Evolutionary conservation across 2,329 filamentous ascomycete genomes (phyloP).

Genomic region (Mycogone perniciosa): DNA sequence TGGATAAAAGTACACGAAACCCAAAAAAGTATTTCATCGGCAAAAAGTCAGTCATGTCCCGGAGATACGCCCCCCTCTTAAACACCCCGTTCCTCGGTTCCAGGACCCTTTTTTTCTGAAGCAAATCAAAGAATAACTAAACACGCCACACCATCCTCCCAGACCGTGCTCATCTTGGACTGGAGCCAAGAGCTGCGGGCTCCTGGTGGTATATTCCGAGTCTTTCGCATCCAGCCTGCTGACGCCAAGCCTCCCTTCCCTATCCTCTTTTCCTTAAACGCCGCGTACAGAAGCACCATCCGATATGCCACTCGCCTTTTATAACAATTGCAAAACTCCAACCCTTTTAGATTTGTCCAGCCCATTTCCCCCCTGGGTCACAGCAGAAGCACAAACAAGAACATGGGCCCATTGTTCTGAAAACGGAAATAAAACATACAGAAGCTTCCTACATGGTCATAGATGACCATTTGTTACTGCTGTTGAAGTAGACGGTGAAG

Average conservation of each 20-base stretch:
- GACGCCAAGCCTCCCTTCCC: neutral
- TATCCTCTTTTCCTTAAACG: constrained; percentile 1
- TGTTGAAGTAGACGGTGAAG: constrained; percentile 16
- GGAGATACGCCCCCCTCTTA: constrained; percentile 6
- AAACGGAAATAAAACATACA: constrained; percentile 20
- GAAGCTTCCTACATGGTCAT: constrained; percentile 19
- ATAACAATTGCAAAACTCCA: constrained; percentile 20
- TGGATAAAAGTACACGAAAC: constrained; percentile 12
- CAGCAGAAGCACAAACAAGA: constrained; percentile 13
- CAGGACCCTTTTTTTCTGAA: constrained; percentile 6
- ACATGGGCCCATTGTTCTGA: constrained; percentile 8
- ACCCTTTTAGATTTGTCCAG: constrained; percentile 23
- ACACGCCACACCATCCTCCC: neutral
- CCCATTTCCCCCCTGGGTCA: constrained; percentile 13
- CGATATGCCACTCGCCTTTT: constrained; percentile 7
- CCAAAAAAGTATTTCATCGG: constrained; percentile 2
- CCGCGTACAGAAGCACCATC: constrained; percentile 1
- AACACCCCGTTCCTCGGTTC: neutral
- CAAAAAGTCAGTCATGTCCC: constrained; percentile 5
- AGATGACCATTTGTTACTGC: constrained; percentile 23
- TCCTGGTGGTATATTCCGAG: too few relatives aligned
- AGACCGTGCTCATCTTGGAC: neutral
- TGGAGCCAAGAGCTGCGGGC: too few relatives aligned
- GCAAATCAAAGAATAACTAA: constrained; percentile 1
- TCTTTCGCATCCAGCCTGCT: neutral